Evolutionary conservation across 768 basidiomycete genomes (phyloP).

Genomic region (Lactifluus hygrophoroides): DNA sequence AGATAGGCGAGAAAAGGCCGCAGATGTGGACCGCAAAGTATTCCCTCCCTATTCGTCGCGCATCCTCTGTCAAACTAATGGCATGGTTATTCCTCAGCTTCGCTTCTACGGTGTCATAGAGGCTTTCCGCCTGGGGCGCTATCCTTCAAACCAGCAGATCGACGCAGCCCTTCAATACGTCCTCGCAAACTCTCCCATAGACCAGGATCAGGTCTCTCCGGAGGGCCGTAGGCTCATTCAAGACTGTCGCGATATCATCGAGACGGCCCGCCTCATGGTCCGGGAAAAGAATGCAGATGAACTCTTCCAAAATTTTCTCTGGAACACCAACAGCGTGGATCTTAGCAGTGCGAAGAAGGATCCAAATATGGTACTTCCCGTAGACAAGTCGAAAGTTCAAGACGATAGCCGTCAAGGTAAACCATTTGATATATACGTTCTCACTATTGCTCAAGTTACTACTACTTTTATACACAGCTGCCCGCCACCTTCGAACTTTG

Average conservation of each 20-base stretch:
- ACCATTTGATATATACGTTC: background rate
- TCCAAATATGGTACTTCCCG: slow-evolving; percentile 34
- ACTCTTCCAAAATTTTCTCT: slow-evolving; percentile 85
- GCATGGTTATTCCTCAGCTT: slow-evolving; percentile 33
- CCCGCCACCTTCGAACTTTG: slow-evolving; percentile 81
- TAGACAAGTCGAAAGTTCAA: slow-evolving; percentile 45
- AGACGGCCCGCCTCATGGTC: slow-evolving; percentile 65
- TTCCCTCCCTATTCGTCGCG: background rate
- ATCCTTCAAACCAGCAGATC: slow-evolving; percentile 78
- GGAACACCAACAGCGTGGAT: slow-evolving; percentile 58
- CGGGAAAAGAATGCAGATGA: slow-evolving; percentile 83
- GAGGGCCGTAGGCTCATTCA: slow-evolving; percentile 71
- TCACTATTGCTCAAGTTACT: background rate
- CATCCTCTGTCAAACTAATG: background rate
- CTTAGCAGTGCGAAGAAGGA: slow-evolving; percentile 36
- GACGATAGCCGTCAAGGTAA: slow-evolving; percentile 57
- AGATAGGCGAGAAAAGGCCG: slow-evolving; percentile 50
- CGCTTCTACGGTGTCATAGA: slow-evolving; percentile 73
- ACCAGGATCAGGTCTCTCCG: slow-evolving; percentile 55
- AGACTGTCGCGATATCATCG: slow-evolving; percentile 73
- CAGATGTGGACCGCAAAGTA: slow-evolving; percentile 76
- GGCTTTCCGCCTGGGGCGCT: slow-evolving; percentile 69
- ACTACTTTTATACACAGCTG: slow-evolving; percentile 37
- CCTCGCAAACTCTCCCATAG: slow-evolving; percentile 47
- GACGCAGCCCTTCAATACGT: slow-evolving; percentile 64